phyloP scores from a whole-genome alignment of 257 asterid genomes.

The Galeopsis tetrahit region DNA sequence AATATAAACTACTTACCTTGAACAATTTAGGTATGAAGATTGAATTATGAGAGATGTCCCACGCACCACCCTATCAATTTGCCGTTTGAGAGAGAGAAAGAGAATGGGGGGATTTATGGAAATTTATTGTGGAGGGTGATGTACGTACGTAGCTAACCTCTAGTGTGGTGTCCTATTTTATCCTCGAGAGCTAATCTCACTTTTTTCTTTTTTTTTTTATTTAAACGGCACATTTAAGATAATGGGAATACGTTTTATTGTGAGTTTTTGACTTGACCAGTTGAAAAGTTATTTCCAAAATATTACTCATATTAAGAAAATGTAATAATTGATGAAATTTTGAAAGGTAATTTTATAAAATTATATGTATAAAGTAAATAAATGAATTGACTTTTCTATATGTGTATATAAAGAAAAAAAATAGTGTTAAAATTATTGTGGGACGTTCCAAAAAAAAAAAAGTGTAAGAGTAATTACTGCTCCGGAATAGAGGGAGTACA shows the following conservation, averaged over 20 bases:
- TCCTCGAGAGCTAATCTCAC: neutral
- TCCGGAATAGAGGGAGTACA: too few species aligned
- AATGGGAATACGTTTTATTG: neutral
- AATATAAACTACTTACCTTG: neutral
- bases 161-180: neutral
- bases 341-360: too few species aligned
- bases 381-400: too few species aligned
- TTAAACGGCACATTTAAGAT: neutral
- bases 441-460: too few species aligned
- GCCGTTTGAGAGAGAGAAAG: conserved; percentile 1
- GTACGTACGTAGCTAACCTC: too few species aligned
- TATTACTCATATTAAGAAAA: too few species aligned
- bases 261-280: neutral
- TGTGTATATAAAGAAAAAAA: too few species aligned
- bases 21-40: neutral
- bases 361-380: too few species aligned
- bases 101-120: neutral
- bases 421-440: too few species aligned
- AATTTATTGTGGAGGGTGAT: neutral
- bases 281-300: too few species aligned
- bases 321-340: too few species aligned
- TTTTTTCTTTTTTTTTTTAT: neutral
- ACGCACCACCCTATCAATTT: neutral
- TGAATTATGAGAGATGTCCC: neutral
- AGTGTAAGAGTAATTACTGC: too few species aligned